Evolutionary conservation across 805 yeast species (phyloP).

Genomic region (Candida silvicultrix): DNA sequence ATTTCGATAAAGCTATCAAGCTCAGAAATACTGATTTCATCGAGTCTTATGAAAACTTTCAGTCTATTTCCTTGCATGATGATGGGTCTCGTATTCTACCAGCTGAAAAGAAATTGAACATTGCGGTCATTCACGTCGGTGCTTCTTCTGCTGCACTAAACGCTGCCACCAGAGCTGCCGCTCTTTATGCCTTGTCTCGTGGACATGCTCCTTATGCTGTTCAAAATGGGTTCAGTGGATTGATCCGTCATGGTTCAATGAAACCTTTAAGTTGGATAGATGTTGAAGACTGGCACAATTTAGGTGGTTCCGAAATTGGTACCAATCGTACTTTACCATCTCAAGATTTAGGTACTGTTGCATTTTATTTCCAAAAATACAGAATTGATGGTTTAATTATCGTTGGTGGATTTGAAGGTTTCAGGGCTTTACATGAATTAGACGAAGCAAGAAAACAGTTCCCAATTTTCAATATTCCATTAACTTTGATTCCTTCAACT

Average conservation of each 20-base stretch:
- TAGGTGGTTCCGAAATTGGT: constrained; percentile 96
- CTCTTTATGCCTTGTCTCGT: constrained; percentile 76
- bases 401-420: constrained; percentile 98
- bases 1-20: constrained; percentile 81
- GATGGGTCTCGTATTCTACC: constrained; percentile 60
- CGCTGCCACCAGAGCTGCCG: constrained; percentile 87
- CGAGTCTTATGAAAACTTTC: constrained; percentile 69
- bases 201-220: constrained; percentile 92
- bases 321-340: constrained; percentile 86
- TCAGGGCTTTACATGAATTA: constrained; percentile 73
- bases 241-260: constrained; percentile 84
- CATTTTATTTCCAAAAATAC: constrained; percentile 87
- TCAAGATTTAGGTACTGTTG: constrained; percentile 80
- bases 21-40: constrained; percentile 84
- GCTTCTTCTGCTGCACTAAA: constrained; percentile 98
- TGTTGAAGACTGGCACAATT: constrained; percentile 80
- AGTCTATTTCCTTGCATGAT: constrained; percentile 61
- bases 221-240: constrained; percentile 89
- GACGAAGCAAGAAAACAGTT: constrained; percentile 69
- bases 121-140: constrained; percentile 88
- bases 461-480: constrained; percentile 92
- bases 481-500: constrained; percentile 91
- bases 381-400: constrained; percentile 82
- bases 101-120: constrained; percentile 51
- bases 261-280: constrained; percentile 73